Evolutionary conservation across 2,329 filamentous ascomycete species (phyloP), one percentile per base, ranked within the genome.

Genomic region (Aspergillus flavus): DNA sequence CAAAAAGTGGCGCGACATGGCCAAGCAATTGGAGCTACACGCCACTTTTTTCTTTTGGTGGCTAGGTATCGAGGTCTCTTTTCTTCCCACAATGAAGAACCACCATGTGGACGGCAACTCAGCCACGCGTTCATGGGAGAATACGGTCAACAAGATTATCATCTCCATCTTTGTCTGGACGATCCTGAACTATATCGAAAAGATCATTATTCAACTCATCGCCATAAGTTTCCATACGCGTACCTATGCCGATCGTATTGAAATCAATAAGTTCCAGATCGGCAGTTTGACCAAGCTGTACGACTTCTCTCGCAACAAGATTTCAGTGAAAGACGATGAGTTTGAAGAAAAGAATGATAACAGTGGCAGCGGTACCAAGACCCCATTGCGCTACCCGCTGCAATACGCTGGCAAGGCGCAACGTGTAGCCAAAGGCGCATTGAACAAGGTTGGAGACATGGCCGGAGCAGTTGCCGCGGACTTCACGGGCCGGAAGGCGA

Each of bases 1-100:
- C 72, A 96, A 95, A 81, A 97, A 97, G 75, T 97, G 94, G 94
- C 89, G 89, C 72, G 94, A 96, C 71, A 88, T 97, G 75, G 93
- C 92, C 23, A 89, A 89, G 63, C 89, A 93, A 70, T 85, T 98
- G 53, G 94, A 98, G 76, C 80, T 98, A 0, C 92, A 93, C 14
- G 89, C 89, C 0, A 93, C 93, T 0, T 78, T 97, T 4, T 97
- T 97, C 78, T 89, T 97, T 68, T 98, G 94, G 94, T 90, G 92
- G 86, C 83, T 98, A 14, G 91, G 91, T 19, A 87, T 96, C 19
- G 87, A 97, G 67, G 85, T 96, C 46, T 96, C 93, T 0, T 97
- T 96, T 77, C 82, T 92, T 41, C 93, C 93, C 2, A 94, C 92
- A 1, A 90, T 96, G 84, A 89, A 87, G 66, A 84, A 87, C 64